These are phyloP conservation scores for Heterobasidion irregulare DNA, from an alignment of 1,284 basidiomycete species.

Conservation along the genomic window DNA sequence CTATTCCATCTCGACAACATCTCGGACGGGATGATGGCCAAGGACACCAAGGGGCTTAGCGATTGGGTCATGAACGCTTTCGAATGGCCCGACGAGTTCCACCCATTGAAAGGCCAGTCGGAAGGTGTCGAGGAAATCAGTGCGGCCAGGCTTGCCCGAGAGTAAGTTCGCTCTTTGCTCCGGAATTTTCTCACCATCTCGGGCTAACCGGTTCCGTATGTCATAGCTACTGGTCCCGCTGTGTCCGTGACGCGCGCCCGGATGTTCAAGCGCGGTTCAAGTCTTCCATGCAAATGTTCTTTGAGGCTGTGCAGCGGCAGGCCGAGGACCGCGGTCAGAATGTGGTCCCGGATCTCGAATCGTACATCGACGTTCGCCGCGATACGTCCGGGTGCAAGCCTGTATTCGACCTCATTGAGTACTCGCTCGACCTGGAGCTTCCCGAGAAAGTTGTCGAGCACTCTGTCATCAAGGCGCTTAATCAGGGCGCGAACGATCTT, in stretches of 20 bases:
- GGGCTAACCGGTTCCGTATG: conserved; percentile 3
- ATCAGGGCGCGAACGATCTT: conserved; percentile 30
- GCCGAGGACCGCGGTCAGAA: conserved; percentile 22
- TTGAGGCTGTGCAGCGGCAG: conserved; percentile 28
- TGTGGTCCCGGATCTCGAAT: conserved; percentile 26
- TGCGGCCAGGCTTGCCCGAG: conserved; percentile 22
- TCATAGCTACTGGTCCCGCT: conserved; percentile 26
- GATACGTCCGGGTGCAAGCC: conserved; percentile 28
- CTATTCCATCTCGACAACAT: conserved; percentile 31
- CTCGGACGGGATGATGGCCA: conserved; percentile 26
- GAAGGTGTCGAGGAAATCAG: conserved; percentile 13
- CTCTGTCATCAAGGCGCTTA: conserved; percentile 25
- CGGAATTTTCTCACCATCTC: conserved; percentile 2
- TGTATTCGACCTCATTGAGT: conserved; percentile 31
- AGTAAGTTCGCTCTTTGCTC: conserved; percentile 11
- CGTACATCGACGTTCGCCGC: conserved; percentile 26
- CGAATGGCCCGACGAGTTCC: conserved; percentile 24
- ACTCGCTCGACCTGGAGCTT: conserved; percentile 28
- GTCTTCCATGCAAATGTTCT: conserved; percentile 26
- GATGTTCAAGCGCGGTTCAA: conserved; percentile 25
- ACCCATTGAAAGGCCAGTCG: conserved; percentile 14
- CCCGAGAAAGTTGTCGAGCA: conserved; percentile 29
- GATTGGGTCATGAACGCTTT: conserved; percentile 29
- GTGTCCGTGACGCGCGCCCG: conserved; percentile 18
- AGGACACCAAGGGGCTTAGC: conserved; percentile 22